Evolutionary conservation across 345 rosid species (phyloP), one percentile per base, ranked within the genome.

Genomic region (Linum trigynum): DNA sequence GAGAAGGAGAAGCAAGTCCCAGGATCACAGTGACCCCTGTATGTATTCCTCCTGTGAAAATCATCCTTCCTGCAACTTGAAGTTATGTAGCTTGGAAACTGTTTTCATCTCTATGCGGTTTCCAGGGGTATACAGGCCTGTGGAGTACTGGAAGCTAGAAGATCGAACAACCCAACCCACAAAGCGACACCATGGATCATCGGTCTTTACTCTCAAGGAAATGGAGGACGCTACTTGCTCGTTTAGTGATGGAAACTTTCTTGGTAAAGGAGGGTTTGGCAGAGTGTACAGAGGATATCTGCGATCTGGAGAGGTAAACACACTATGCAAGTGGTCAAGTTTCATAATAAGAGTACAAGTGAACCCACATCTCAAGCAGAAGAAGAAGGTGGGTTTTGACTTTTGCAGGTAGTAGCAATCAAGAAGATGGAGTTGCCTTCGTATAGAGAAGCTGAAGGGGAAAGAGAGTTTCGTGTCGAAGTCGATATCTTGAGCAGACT

Each of bases 401-500:
- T 64, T 66, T n/a, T 71, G 66, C 79, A 92, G 98, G 90, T 86
- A 58, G 96, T 92, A 68, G 98, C 98, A 55, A 84, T 92, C 79
- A 92, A 90, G 91, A 92, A 90, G 77, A 92, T 92, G 98, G 95
- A 89, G 76, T 76, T 92, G 73, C 96, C 97, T 16, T 70, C 83
- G 41, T 86, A 77, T 63, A 89, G 87, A 78, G 91, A 74, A 76
- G 96, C 96, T 32, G 95, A 89, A 57, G 97, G 98, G 62, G 97
- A 92, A 70, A 77, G 89, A 17, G 98, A 92, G 68, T 92, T 89
- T 65, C 97, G 97, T 2, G 97, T 92, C 43, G 98, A 92, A 75
- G 97, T 92, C 45, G 98, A 92, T 69, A 87, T 92, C 76, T 67
- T 92, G 80, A 92, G 98, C 87, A 84, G 98, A 76, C 91, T 92